A percentile compares a stretch with the other conserved stretches of the same genome.
phyloP scores from a whole-genome alignment of 1,139 yeast species.

The Ogataea hybrid region DNA sequence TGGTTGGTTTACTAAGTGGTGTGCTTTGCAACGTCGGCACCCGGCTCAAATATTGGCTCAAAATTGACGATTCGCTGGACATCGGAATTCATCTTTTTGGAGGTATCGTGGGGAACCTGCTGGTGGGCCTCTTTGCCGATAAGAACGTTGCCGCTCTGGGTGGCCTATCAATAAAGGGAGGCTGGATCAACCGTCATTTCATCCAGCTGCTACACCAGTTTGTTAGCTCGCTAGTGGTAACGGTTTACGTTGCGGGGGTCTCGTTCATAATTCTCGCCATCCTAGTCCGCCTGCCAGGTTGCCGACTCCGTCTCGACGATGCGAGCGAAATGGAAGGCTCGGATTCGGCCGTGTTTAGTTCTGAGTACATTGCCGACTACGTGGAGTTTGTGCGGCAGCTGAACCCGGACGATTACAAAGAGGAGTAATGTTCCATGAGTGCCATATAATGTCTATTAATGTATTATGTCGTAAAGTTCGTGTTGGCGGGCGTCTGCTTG shows the following conservation, averaged over 20 bases:
- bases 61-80: conserved; percentile 30
- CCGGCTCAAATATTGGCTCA: conserved; percentile 27
- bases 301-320: conserved; percentile 40
- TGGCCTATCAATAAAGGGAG: conserved; percentile 36
- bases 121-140: conserved; percentile 25
- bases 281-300: conserved; percentile 47
- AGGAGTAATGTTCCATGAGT: conserved; percentile 2
- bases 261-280: conserved; percentile 39
- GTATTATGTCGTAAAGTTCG: conserved; percentile 2
- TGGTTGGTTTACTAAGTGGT: conserved; percentile 30
- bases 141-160: conserved; percentile 19
- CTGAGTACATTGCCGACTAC: conserved; percentile 44
- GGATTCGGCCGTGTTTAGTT: conserved; percentile 43
- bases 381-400: conserved; percentile 46
- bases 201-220: conserved; percentile 48
- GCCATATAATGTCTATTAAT: conserved; percentile 1
- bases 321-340: conserved; percentile 39
- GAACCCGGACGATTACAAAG: conserved; percentile 41
- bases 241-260: conserved; percentile 40
- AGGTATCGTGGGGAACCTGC: conserved; percentile 23
- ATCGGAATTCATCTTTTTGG: conserved; percentile 28
- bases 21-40: conserved; percentile 30
- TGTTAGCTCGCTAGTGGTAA: conserved; percentile 41
- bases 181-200: conserved; percentile 49
- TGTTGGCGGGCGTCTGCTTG: neutral